Base-by-base conservation (phyloP, 768 basidiomycete genomes). In the Piloderma croceum region DNA sequence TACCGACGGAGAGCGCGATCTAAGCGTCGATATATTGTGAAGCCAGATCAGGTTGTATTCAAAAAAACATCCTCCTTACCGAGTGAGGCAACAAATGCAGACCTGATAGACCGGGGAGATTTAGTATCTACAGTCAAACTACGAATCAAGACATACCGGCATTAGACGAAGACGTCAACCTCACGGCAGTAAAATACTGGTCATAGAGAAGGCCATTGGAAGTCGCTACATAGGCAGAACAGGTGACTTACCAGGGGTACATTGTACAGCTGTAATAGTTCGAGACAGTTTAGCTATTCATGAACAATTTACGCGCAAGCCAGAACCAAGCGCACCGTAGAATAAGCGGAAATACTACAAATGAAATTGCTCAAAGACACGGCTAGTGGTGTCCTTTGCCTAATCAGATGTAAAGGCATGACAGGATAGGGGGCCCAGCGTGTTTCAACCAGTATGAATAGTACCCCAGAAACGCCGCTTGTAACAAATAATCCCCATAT, bases 31-130 rank as follows among this genome's bases (percentile, higher is more conserved):
- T 23, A 27, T 49, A 20, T 43, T 37, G 12, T 18, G 24, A 37
- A 18, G 47, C 34, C 29, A 42, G 39, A 49, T 31, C 47, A 36
- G 20, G 41, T 39, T 42, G 20, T 47, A 35, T 24, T 24, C 29
- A 19, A 36, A 24, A 32, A 35, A 31, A 24, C 15, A 51, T 29
- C 10, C 10, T 4, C 36, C 80, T 61, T 64, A 90, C 85, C 24
- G 89, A 90, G 64, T 94, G 92, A 18, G 93, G 91, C 25, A 98
- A 64, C 17, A 99, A 65, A 65, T 93, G 93, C 21, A 86, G 68
- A 21, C 88, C 87, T 88, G 51, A 49, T 44, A 46, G 31, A 34
- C 48, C 29, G 46, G 49, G 41, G 43, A n/a, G n/a, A n/a, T n/a
- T 50, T 31, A 52, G 37, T 25, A 39, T 42, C 38, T 36, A 43